Evolutionary conservation across 2,329 filamentous ascomycete genomes (phyloP).

Genomic region (Fusarium sp.): DNA sequence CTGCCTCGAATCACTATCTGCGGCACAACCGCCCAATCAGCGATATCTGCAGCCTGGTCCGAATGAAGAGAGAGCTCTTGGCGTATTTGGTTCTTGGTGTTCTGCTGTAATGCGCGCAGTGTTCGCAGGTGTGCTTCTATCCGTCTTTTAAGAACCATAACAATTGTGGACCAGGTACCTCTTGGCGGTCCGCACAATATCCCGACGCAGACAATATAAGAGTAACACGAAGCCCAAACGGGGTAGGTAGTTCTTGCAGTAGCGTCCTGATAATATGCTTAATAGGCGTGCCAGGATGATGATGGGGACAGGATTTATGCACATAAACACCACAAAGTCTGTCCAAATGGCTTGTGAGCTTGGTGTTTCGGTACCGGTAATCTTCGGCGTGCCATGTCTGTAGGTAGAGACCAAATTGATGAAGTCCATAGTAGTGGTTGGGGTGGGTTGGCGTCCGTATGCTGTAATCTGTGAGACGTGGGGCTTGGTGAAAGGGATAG

Average conservation of each 20-base stretch:
- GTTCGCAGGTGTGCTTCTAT: not conserved
- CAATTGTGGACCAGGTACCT: not conserved
- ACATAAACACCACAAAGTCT: no score
- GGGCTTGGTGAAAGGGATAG: not conserved
- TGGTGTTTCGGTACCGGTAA: not conserved
- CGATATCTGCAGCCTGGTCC: not conserved
- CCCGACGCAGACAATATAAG: no score
- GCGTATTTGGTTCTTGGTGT: not conserved
- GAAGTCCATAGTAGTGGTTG: not conserved
- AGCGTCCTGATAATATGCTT: not conserved
- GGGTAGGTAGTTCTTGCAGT: not conserved
- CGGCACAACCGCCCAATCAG: not conserved
- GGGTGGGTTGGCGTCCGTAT: not conserved
- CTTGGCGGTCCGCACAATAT: no score
- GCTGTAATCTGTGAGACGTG: not conserved
- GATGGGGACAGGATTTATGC: no score
- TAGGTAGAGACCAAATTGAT: not conserved
- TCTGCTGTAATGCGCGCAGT: not conserved
- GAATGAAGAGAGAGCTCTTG: not conserved
- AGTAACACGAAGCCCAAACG: not conserved
- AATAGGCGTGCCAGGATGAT: no score
- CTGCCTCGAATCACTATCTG: not conserved
- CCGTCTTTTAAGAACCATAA: no score
- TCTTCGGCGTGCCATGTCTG: not conserved
- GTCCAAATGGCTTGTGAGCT: no score